Evolutionary conservation across 2,329 filamentous ascomycete genomes (phyloP), one percentile per base, ranked within the genome.

Genomic region (Hypoxylon sp.): DNA sequence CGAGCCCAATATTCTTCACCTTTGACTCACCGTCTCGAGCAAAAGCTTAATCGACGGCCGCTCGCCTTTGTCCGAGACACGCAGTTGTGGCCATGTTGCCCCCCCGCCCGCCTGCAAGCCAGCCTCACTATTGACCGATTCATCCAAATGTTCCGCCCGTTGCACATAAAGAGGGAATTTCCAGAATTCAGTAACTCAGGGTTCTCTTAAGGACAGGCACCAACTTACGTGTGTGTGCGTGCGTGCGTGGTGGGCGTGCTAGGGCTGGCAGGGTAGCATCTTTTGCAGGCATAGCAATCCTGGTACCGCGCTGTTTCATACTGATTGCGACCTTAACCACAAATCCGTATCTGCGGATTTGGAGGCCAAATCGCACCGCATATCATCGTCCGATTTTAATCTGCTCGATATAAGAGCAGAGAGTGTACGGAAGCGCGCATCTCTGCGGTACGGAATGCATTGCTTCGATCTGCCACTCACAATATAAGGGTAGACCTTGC

Each of bases 261-360:
- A 47, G 24, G 11, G 27, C 39, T 44, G 47, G 59, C 42, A 67
- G 48, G 64, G 64, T 67, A 67, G 64, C 44, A 63, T 67, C 44
- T 59, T 48, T 51, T 37, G 48, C 59, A 67, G 64, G 64, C 64
- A 67, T 67, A 44, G 47, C 31, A 11, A 67, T 67, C 64, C 64
- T 67, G 6, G 21, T 53, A 29, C 53, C 53, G 56, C 50, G 39
- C 21, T 42, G 57, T 65, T 62, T 66, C 58, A 53, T 39, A 29
- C 54, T 59, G 31, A 63, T 59, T 67, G 59, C 59, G 59, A 67
- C 42, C 51, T 59, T 63, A 37, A 46, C 44, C 58, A 52, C 39
- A 35, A 46, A 57, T 42, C 46, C 17, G 52, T 52, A 37, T 44
- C 51, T 17, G 51, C 60, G 6, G 31, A 51, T 56, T 46, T 46